Base-by-base conservation (phyloP, 768 basidiomycete species). In the Exidia glandulosa region DNA sequence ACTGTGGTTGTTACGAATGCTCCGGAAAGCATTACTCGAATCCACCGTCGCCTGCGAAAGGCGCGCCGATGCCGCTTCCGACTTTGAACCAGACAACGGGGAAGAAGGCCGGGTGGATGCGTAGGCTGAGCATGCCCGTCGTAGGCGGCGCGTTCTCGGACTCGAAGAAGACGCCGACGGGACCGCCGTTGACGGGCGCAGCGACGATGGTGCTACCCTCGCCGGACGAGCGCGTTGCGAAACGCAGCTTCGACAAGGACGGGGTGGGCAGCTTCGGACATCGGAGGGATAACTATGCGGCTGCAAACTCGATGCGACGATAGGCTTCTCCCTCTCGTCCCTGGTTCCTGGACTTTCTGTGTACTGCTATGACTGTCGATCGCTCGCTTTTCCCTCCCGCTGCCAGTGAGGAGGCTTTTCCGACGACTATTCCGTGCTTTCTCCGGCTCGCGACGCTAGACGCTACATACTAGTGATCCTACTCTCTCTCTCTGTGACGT, bases 161-260 rank as follows among this genome's bases (percentile, higher is more conserved):
- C 64, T 23, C 30, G 16, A 56, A 37, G 57, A 32, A 60, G 62
- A 85, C 79, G 82, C 75, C 74, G 12, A 78, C 83, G 59, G 88
- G 88, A 3, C 85, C 89, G n/a, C 90, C 89, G 1, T 87, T 87
- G 23, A 88, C 88, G 1, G 80, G 92, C n/a, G 90, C 89, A 89
- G 85, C 32, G 90, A 87, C 5, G 84, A 83, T 45, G 76, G 62
- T 32, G 31, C 41, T 7, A 27, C 50, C n/a, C 60, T 47, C n/a
- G 30, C 19, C n/a, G 89, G 50, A 54, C 30, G 25, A 29, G 7
- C 25, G 50, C 30, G 50, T 31, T 10, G 50, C 25, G 25, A 54
- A 31, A 27, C 50, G 50, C 3, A 54, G 50, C 50, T 54, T 54
- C 50, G 50, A 54, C 30, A 27, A 31, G 50, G 50, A 54, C 30